Evolutionary conservation across 352 stramenopile genomes (phyloP), one percentile per base, ranked within the genome.

Genomic region (Globisporangium heterothallicum): DNA sequence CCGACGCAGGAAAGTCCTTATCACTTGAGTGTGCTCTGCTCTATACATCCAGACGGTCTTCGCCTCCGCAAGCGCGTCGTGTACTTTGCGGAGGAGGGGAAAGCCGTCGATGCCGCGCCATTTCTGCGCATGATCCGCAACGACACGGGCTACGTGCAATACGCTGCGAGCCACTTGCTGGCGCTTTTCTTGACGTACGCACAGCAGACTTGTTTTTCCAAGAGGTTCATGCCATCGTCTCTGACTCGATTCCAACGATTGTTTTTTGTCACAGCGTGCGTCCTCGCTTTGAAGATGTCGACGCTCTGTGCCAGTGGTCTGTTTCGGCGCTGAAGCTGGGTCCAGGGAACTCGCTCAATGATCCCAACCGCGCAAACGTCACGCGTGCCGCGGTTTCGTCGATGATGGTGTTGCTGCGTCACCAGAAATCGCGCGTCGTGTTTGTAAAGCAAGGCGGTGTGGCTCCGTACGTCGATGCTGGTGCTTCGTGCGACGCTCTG

Each of bases 401-500:
- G 10, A 78, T 98, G 61, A 96, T 95, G 74, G 87, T 97, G 21
- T 63, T 98, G 36, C 82, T 98, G 59, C 81, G 90, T 32, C 80
- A 87, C 54, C 79, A 93, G 38, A 86, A 95, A 57, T 78, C 88
- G 14, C 86, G 92, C 50, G 68, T 88, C 40, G 68, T 97, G 42
- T 98, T 98, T 62, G 78, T 94, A 16, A 88, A 92, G 41, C 78
- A 87, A 36, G 86, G 88, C 36, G 94, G 93, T 42, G 86, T 98
- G 29, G 76, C 82, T 52, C 89, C 91, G 74, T 92, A 95, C 51
- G 75, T 83, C 19, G 10, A 22, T 22, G 13, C 19, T 58, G 12
- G 25, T 55, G 44, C 18, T 40, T 12, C 34, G 44, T 4, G 3
- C 2, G 6, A 16, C 14, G 4, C 32, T n/a, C 8, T 38, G 32